Evolutionary conservation across 2,329 filamentous ascomycete species (phyloP), one percentile per base, ranked within the genome.

Genomic region (Trichoderma koningiopsis): DNA sequence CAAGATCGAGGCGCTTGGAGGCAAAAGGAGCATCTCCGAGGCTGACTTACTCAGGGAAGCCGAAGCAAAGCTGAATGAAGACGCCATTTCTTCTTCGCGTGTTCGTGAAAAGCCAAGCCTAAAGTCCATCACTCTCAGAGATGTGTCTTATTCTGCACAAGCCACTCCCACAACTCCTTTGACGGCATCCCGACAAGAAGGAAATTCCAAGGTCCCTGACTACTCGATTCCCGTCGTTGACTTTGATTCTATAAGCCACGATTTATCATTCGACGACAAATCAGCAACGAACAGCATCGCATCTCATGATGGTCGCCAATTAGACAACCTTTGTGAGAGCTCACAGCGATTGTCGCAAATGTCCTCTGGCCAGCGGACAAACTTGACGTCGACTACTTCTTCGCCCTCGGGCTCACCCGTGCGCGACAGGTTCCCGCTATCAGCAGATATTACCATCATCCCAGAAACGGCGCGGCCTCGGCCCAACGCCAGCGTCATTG

Each of bases 1-100:
- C 67, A 89, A 92, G 75, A 94, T 95, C 63, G 89, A 92, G 73
- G 82, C 83, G 6, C 79, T 92, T 8, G 91, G 91, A 33, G 91
- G 91, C 22, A 90, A 87, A 80, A 89, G 87, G 77, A 83, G 84
- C 68, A 77, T 87, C 29, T 86, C 88, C 0, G 88, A 91, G 75
- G 89, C 86, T 4, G 88, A 87, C 49, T 83, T 80, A 70, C 83
- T 83, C 0, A 55, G 27, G 11, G 61, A 64, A 19, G 6, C 16
- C 7, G 61, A 64, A 11, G 24, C 19, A 5, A 66, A 58, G 47
- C 47, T 22, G 31, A 85, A 85, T 71, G 70, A 74, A 5, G 83
- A 84, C 2, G 33, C 14, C 11, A 80, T 82, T 13, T 60, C 71
- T n/a, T 67, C 71, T n/a, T 68, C 74, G 16, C 74, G 77, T 33